Evolutionary conservation across 2,329 filamentous ascomycete species (phyloP).

Genomic region (Monilinia fructigena): DNA sequence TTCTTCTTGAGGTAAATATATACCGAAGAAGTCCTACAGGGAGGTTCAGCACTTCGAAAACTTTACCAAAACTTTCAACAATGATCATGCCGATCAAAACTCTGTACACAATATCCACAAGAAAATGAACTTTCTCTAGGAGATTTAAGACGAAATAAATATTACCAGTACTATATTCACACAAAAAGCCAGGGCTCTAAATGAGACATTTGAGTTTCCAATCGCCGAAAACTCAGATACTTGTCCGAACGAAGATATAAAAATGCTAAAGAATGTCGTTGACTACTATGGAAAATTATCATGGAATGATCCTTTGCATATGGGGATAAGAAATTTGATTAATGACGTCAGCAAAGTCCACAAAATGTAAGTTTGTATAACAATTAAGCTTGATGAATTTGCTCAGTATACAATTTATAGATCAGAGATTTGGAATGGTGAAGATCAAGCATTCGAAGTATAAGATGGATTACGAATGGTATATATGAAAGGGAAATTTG

Average conservation of each 20-base stretch:
- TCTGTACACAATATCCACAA: background rate
- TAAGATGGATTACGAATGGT: no score
- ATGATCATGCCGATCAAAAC: background rate
- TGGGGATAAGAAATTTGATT: background rate
- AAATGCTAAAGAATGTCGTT: background rate
- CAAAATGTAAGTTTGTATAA: background rate
- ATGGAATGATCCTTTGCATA: background rate
- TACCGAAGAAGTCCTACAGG: background rate
- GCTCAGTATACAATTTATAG: background rate
- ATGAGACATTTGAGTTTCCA: background rate
- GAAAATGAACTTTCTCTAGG: background rate
- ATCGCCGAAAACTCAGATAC: no score
- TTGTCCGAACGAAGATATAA: no score
- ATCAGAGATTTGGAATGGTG: background rate
- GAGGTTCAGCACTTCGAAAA: background rate
- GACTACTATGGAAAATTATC: background rate
- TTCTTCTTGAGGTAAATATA: background rate
- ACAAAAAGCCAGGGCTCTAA: background rate
- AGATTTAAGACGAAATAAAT: conserved; percentile 4
- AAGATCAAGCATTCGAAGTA: no score
- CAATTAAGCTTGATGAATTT: background rate
- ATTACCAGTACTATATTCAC: background rate
- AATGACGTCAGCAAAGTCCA: background rate
- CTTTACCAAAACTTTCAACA: background rate
- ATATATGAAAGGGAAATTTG: no score